Percentiles rank a stretch among this genome's conserved stretches.
Evolutionary conservation across 352 stramenopile species (phyloP).

Genomic region (Globisporangium polare): DNA sequence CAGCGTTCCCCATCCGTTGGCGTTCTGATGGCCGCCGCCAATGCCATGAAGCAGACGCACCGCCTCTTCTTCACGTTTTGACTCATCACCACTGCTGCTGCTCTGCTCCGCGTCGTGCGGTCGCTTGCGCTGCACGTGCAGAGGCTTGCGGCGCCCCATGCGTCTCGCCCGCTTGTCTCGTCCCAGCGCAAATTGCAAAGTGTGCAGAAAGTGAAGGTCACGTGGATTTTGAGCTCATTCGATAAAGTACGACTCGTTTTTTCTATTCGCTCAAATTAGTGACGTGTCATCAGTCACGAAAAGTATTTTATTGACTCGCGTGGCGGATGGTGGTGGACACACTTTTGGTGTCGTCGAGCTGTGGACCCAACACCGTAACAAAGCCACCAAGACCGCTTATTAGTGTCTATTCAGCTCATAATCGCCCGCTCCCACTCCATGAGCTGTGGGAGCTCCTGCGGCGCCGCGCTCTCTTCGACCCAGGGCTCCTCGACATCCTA

Average conservation of each 20-base stretch:
- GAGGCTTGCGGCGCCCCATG: slow-evolving; percentile 35
- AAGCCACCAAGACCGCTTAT: too few species aligned
- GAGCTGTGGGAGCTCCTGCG: too few species aligned
- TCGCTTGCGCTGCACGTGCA: slow-evolving; percentile 22
- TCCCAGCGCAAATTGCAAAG: neutral
- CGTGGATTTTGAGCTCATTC: neutral
- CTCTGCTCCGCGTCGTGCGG: slow-evolving; percentile 9
- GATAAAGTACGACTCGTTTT: neutral
- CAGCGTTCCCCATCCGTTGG: neutral
- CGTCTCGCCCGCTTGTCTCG: neutral
- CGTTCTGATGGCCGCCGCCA: neutral
- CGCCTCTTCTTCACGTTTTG: neutral
- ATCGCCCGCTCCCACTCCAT: too few species aligned
- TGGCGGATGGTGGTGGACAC: too few species aligned
- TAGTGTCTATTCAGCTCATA: too few species aligned
- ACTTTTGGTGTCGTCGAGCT: too few species aligned
- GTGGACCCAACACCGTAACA: too few species aligned
- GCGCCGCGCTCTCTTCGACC: too few species aligned
- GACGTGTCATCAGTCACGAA: neutral
- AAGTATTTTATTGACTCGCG: too few species aligned
- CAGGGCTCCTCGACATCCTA: too few species aligned
- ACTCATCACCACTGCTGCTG: neutral
- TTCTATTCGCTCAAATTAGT: neutral
- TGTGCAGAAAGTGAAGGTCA: neutral
- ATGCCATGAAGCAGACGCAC: neutral